These are phyloP conservation scores for Coniochaeta ligniaria DNA, from an alignment of 2,329 filamentous ascomycete genomes.

Conservation along the genomic window DNA sequence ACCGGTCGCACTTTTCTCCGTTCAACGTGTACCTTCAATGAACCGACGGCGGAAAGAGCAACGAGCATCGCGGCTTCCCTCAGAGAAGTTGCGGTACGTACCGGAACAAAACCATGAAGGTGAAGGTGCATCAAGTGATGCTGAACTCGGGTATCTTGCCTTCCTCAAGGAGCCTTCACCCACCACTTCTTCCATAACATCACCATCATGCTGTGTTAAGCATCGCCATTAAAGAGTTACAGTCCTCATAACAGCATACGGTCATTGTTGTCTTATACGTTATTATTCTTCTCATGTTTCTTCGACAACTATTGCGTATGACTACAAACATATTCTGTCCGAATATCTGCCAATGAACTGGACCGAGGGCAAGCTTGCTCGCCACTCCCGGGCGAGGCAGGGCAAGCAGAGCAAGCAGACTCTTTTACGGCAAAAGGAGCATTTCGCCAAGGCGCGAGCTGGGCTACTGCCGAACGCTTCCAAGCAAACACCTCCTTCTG, in stretches of 20 bases:
- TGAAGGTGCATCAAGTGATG: not conserved
- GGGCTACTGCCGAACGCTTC: conserved; percentile 17
- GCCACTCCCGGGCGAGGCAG: conserved; percentile 27
- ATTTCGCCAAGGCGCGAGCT: conserved; percentile 36
- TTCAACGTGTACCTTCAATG: not conserved
- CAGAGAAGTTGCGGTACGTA: not conserved
- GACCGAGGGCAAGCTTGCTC: conserved; percentile 38
- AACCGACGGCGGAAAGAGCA: not conserved
- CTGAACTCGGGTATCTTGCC: too few relatives aligned
- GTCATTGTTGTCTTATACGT: not conserved
- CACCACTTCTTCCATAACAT: not conserved
- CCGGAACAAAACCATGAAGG: not conserved
- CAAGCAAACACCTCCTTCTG: conserved; percentile 21
- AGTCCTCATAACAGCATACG: not conserved
- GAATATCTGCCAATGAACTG: conserved; percentile 34
- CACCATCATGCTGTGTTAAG: not conserved
- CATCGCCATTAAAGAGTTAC: not conserved
- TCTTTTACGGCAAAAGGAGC: conserved; percentile 34
- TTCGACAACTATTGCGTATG: not conserved
- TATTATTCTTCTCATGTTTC: not conserved
- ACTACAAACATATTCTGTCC: not conserved
- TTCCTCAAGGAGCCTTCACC: too few relatives aligned
- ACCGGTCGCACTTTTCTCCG: not conserved
- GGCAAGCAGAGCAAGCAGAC: conserved; percentile 20
- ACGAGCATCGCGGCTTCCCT: not conserved